Evolutionary conservation across 1,284 basidiomycete genomes (phyloP).

Genomic region (Stygiomarasmius scandens): DNA sequence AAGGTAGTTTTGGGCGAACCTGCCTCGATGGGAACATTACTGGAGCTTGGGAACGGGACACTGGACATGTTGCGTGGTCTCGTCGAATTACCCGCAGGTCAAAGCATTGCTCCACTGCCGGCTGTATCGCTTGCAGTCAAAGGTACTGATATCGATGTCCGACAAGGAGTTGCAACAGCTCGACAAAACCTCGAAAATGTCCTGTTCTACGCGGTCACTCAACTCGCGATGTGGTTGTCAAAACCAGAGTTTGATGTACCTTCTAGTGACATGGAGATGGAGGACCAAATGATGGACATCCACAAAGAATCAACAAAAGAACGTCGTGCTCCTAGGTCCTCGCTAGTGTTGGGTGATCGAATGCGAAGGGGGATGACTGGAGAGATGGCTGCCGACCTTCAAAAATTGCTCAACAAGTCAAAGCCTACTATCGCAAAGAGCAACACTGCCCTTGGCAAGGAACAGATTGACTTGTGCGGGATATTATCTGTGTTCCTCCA

Average conservation of each 20-base stretch:
- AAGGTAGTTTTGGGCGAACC: slow-evolving; percentile 80
- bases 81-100: slow-evolving; percentile 55
- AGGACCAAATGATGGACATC: slow-evolving; percentile 43
- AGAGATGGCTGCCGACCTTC: slow-evolving; percentile 76
- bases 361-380: slow-evolving; percentile 73
- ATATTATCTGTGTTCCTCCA: slow-evolving; percentile 67
- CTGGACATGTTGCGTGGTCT: slow-evolving; percentile 70
- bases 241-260: slow-evolving; percentile 64
- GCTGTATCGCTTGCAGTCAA: slow-evolving; percentile 30
- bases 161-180: slow-evolving; percentile 53
- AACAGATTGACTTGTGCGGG: slow-evolving; percentile 55
- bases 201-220: slow-evolving; percentile 76
- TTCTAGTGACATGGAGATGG: slow-evolving; percentile 43
- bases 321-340: slow-evolving; percentile 44
- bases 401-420: slow-evolving; percentile 65
- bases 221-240: slow-evolving; percentile 74
- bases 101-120: slow-evolving; percentile 45
- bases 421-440: slow-evolving; percentile 62
- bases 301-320: slow-evolving; percentile 41
- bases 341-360: slow-evolving; percentile 61
- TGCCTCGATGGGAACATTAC: slow-evolving; percentile 76
- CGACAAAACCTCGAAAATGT: slow-evolving; percentile 69
- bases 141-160: slow-evolving; percentile 56
- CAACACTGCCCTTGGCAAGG: slow-evolving; percentile 43
- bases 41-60: slow-evolving; percentile 74